phyloP scores from a whole-genome alignment of 2,329 filamentous ascomycete species.

The Madurella fahalii region DNA sequence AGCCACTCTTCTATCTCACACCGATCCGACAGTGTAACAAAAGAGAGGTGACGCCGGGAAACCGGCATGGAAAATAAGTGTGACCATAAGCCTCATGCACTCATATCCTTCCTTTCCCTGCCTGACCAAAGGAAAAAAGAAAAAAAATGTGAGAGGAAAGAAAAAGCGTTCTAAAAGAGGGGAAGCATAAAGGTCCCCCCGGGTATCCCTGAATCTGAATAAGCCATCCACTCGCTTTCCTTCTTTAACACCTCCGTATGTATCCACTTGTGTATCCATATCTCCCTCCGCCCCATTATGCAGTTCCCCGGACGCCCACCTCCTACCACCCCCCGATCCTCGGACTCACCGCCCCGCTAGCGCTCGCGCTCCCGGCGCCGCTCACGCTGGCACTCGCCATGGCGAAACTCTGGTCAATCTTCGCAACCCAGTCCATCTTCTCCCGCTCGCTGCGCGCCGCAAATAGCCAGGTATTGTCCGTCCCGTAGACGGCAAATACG shows the following conservation, averaged over 20 bases:
- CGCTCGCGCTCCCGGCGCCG: conserved; percentile 33
- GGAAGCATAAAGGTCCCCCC: background rate
- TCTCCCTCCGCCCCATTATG: background rate
- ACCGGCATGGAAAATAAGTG: background rate
- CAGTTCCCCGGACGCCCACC: background rate
- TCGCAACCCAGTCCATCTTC: conserved; percentile 95
- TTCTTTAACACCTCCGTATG: background rate
- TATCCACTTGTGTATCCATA: background rate
- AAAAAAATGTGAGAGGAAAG: background rate
- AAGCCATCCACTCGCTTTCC: background rate
- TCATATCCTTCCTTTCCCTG: background rate
- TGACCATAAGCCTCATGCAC: background rate
- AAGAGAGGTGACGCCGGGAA: background rate
- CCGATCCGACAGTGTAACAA: background rate
- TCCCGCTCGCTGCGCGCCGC: conserved; percentile 83
- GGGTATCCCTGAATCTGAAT: conserved; percentile 8
- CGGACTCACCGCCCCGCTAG: conserved; percentile 1
- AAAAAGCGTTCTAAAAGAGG: background rate
- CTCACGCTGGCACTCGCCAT: conserved; percentile 41
- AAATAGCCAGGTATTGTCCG: conserved; percentile 93
- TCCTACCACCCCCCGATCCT: background rate
- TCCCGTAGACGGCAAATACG: conserved; percentile 92
- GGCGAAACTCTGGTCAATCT: conserved; percentile 76
- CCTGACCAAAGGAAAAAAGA: background rate
- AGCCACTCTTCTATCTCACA: background rate